Evolutionary conservation across 495 filamentous ascomycete species (phyloP).

Genomic region (Penicillium dipodomyicola): DNA sequence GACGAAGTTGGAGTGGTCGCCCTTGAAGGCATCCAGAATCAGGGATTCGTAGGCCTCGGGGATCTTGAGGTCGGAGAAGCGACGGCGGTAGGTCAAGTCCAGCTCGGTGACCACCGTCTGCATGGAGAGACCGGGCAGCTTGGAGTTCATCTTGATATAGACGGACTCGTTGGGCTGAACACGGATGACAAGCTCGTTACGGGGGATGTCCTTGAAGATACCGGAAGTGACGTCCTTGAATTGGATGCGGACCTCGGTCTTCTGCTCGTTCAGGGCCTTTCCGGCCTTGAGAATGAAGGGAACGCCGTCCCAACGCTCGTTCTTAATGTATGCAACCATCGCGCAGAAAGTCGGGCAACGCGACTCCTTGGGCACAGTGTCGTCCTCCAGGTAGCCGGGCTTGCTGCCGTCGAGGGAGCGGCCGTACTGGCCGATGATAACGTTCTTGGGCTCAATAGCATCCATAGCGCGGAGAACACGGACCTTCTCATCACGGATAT

Average conservation of each 20-base stretch:
- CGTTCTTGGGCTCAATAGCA: conserved; percentile 97
- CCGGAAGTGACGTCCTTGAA: conserved; percentile 99
- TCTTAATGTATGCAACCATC: conserved; percentile 97
- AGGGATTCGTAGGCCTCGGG: conserved; percentile 98
- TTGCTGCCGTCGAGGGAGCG: conserved; percentile 96
- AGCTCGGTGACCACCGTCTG: conserved; percentile 99
- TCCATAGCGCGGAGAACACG: conserved; percentile 92
- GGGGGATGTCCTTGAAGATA: conserved; percentile 99
- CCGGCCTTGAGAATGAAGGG: conserved; percentile 99
- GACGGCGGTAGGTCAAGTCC: conserved; percentile 94
- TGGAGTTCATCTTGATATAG: conserved; percentile 99
- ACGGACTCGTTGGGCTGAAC: conserved; percentile 99
- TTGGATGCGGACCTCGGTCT: conserved; percentile 99
- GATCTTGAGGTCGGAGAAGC: conserved; percentile 99
- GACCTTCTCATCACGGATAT: conserved; percentile 98
- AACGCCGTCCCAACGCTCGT: conserved; percentile 99
- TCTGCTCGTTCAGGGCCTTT: conserved; percentile 99
- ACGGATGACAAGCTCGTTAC: conserved; percentile 98
- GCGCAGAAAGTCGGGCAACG: conserved; percentile 98
- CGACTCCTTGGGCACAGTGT: conserved; percentile 95
- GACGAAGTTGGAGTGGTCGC: conserved; percentile 99
- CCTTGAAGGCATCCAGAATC: conserved; percentile 96
- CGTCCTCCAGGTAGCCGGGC: conserved; percentile 97
- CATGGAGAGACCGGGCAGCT: conserved; percentile 97
- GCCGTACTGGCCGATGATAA: conserved; percentile 99